Evolutionary conservation across 2,329 filamentous ascomycete genomes (phyloP), one percentile per base, ranked within the genome.

Genomic region (Aspergillus carbonarius): DNA sequence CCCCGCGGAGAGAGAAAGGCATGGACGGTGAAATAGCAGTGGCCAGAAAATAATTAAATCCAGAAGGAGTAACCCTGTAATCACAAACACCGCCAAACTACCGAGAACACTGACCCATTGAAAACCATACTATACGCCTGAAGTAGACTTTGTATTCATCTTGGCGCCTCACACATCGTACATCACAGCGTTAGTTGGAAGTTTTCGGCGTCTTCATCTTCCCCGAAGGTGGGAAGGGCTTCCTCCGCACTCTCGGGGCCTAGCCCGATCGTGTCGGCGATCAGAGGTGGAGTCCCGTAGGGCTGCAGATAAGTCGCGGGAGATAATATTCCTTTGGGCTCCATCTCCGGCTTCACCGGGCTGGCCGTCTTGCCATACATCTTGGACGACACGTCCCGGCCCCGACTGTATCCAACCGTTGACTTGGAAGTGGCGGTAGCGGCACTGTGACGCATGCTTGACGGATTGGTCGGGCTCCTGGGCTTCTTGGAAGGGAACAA

Each of bases 331-430:
- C 65, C 65, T 40, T 70, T 69, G 10, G 68, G 57, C 5, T 61
- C 62, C 15, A 67, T 55, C 6, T 54, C 51, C 54, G 60, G 59
- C 53, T 69, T 65, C 12, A 70, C 65, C 15, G 64, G 44, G 18
- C 66, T 61, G 6, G 65, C 54, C 30, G 62, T 42, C 32, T 69
- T 68, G 44, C 72, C 70, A 27, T 70, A 64, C 20, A 73, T 62
- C 27, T 66, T 67, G 34, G 68, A 68, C 13, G 72, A 72, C 49
- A 74, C 66, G 17, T 66, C 70, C 34, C 91, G 85, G 34, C 93
- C 92, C 72, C 89, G 91, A 57, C 85, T 90, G 72, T 96, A 96
- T 15, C 93, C 93, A 42, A 96, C 83, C 0, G 92, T 96, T 56
- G 86, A 93, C 62, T 88, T 86, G 1, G 92, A 96, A 5, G 86